Conservation (phyloP, 495 filamentous ascomycete genomes). For the Ramalina peruviana region DNA sequence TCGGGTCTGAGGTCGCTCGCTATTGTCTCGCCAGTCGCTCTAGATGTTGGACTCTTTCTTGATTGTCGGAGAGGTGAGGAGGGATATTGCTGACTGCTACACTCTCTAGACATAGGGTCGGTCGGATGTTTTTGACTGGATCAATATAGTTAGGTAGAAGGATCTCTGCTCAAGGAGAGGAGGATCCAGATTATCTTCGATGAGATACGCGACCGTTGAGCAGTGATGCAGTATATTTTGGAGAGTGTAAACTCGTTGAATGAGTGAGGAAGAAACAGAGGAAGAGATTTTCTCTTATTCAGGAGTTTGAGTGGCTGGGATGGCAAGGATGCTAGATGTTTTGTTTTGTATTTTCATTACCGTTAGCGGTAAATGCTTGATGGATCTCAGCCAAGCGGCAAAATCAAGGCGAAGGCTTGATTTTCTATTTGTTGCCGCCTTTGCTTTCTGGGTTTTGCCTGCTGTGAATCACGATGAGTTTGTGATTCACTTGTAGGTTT, state of each 20-base stretch:
- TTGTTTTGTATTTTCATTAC: not conserved
- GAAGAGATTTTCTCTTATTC: slow-evolving; percentile 1
- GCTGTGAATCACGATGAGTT: too few species aligned
- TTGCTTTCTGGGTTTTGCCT: too few species aligned
- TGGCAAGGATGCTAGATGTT: not conserved
- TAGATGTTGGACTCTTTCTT: slow-evolving; percentile 2
- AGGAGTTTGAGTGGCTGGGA: not conserved
- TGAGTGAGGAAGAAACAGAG: not conserved
- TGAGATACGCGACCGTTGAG: not conserved
- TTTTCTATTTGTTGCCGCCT: too few species aligned
- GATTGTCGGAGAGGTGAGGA: slow-evolving; percentile 12
- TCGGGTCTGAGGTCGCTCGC: slow-evolving; percentile 7
- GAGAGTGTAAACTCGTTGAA: not conserved
- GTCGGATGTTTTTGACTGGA: not conserved
- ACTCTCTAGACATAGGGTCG: slow-evolving; percentile 20
- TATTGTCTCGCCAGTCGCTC: slow-evolving; percentile 1
- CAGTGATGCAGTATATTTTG: not conserved
- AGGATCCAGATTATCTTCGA: not conserved
- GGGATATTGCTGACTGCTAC: slow-evolving; percentile 9
- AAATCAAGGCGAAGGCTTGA: not conserved
- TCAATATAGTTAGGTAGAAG: not conserved
- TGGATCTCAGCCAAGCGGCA: slow-evolving; percentile 1
- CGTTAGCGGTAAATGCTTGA: not conserved
- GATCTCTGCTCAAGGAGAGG: not conserved
- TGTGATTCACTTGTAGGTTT: too few species aligned